These are phyloP conservation scores for Chlamydomonas applanata DNA, from an alignment of 139 green algal genomes.

Conservation along the genomic window DNA sequence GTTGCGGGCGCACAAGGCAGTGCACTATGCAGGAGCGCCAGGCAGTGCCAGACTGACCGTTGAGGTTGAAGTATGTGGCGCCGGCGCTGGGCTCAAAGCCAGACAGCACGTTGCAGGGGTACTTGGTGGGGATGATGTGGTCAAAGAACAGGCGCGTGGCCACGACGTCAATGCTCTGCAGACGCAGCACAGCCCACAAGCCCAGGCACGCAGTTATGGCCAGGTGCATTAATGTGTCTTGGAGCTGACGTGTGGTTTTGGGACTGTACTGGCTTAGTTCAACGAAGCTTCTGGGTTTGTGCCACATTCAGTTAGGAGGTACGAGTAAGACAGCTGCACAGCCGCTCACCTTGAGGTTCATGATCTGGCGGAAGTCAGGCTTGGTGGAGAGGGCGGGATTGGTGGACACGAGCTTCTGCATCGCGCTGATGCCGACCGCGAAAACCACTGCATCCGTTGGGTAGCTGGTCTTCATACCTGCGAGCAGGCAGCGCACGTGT, in stretches of 20 bases:
- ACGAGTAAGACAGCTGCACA: not conserved
- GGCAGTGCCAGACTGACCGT: constrained; percentile 48
- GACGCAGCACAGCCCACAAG: too few relatives aligned
- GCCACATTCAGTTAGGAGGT: too few relatives aligned
- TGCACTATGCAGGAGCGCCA: too few relatives aligned
- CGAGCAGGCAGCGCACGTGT: too few relatives aligned
- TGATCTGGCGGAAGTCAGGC: constrained; percentile 46
- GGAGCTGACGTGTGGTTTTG: too few relatives aligned
- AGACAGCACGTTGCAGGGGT: constrained; percentile 79
- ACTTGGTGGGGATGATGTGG: constrained; percentile 55
- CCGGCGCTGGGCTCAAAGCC: constrained; percentile 72
- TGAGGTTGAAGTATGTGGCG: constrained; percentile 89
- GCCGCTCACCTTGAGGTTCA: constrained; percentile 59
- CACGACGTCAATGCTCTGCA: constrained; percentile 69
- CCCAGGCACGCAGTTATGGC: too few relatives aligned
- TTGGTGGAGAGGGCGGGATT: constrained; percentile 47
- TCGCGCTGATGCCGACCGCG: constrained; percentile 63
- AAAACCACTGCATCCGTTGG: constrained; percentile 81
- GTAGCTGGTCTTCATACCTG: constrained; percentile 27
- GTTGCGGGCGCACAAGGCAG: too few relatives aligned
- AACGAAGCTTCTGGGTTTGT: too few relatives aligned
- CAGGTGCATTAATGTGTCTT: too few relatives aligned
- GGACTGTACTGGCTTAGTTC: too few relatives aligned
- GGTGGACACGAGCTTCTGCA: constrained; percentile 80
- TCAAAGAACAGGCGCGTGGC: constrained; percentile 79